Conservation (phyloP, 2,329 filamentous ascomycete species). For the Plectosphaerella plurivora region DNA sequence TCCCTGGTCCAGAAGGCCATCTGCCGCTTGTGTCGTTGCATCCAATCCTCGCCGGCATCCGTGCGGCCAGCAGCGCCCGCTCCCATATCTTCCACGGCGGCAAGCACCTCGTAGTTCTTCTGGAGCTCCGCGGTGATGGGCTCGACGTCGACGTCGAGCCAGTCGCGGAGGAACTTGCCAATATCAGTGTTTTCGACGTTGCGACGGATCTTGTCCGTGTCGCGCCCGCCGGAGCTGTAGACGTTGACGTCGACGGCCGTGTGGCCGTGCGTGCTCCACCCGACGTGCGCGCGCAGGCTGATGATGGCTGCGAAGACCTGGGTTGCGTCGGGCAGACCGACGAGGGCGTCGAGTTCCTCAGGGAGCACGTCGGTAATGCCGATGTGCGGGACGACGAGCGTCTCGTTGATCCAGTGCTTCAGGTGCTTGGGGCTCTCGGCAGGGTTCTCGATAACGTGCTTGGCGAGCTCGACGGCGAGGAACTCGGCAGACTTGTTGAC, state of each 20-base stretch:
- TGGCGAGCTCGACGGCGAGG: slow-evolving; percentile 57
- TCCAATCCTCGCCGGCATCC: neutral
- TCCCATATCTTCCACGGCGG: neutral
- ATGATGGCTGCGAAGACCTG: slow-evolving; percentile 76
- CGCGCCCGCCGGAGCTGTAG: slow-evolving; percentile 70
- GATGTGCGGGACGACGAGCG: slow-evolving; percentile 65
- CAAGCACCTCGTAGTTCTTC: slow-evolving; percentile 38
- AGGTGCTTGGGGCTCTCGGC: slow-evolving; percentile 32
- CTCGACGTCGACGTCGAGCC: slow-evolving; percentile 75
- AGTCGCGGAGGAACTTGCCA: slow-evolving; percentile 74
- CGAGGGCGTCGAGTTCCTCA: slow-evolving; percentile 64
- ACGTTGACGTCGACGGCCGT: slow-evolving; percentile 94
- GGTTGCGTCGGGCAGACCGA: slow-evolving; percentile 51
- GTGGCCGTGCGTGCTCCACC: slow-evolving; percentile 94
- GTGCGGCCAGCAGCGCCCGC: neutral
- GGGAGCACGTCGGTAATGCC: slow-evolving; percentile 72
- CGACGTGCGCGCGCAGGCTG: slow-evolving; percentile 80
- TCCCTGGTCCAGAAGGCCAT: neutral
- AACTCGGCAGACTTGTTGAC: slow-evolving; percentile 76
- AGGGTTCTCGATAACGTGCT: slow-evolving; percentile 46
- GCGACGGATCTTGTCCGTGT: slow-evolving; percentile 62
- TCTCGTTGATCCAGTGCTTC: slow-evolving; percentile 61
- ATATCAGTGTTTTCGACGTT: slow-evolving; percentile 96
- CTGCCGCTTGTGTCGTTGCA: neutral
- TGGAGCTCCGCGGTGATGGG: slow-evolving; percentile 67